Conservation (phyloP, 2,329 filamentous ascomycete genomes). For the Diaporthe nobilis region DNA sequence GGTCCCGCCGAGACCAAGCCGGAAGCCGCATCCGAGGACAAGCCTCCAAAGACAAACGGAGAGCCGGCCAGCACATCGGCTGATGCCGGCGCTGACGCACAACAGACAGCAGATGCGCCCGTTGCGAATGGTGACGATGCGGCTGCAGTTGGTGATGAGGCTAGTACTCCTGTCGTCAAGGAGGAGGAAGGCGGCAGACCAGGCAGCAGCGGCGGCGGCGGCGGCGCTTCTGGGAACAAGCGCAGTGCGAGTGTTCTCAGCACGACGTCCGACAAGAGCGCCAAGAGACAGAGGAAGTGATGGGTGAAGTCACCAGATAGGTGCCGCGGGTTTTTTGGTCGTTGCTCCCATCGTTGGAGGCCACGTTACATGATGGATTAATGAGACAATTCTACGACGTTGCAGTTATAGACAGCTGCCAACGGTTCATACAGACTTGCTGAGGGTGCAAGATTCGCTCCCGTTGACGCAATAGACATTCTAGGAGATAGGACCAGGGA, state of each 20-base stretch:
- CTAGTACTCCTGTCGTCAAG: conserved; percentile 45
- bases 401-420: neutral
- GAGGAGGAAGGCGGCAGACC: conserved; percentile 50
- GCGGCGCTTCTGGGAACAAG: conserved; percentile 67
- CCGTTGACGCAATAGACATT: neutral
- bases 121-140: conserved; percentile 12
- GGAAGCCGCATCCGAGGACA: conserved; percentile 28
- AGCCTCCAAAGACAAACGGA: conserved; percentile 29
- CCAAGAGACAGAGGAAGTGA: conserved; percentile 71
- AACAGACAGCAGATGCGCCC: conserved; percentile 40
- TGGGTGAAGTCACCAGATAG: conserved; percentile 37
- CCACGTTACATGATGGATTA: neutral
- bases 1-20: conserved; percentile 38
- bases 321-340: neutral
- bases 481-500: neutral
- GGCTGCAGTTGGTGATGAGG: conserved; percentile 20
- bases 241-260: conserved; percentile 88
- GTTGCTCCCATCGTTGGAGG: neutral
- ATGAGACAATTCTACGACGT: conserved; percentile 20
- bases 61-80: conserved; percentile 38
- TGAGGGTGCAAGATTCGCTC: neutral
- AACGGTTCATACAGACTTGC: neutral
- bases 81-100: conserved; percentile 38
- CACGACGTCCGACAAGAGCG: conserved; percentile 74
- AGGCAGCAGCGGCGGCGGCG: conserved; percentile 56